A percentile compares a stretch with the other conserved stretches of the same genome.
Evolutionary conservation across 73 alveolate genomes (phyloP).

Genomic region (Paramecium caudatum): DNA sequence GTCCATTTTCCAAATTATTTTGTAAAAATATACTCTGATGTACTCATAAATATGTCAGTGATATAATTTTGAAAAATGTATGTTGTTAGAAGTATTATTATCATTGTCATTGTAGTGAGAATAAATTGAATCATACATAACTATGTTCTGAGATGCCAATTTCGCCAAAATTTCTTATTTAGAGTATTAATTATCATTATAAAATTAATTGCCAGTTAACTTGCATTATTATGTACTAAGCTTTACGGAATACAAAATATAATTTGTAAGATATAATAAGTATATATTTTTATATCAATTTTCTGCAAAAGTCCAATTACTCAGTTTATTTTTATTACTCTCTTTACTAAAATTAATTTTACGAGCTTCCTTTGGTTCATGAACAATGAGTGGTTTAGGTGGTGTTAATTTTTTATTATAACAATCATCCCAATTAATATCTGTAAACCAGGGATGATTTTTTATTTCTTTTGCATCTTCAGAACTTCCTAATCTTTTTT

Average conservation of each 20-base stretch:
- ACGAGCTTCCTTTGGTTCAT: slow-evolving; percentile 2
- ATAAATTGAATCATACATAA: slow-evolving; percentile 22
- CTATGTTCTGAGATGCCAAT: slow-evolving; percentile 11
- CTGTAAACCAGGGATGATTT: slow-evolving; percentile 86
- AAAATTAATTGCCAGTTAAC: background rate
- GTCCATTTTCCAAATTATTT: slow-evolving; percentile 42
- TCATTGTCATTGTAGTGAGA: background rate
- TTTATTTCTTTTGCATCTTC: slow-evolving; percentile 85
- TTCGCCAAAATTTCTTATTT: background rate
- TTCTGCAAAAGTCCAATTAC: slow-evolving; percentile 38
- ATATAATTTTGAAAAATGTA: background rate
- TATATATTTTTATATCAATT: background rate
- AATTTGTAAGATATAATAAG: background rate
- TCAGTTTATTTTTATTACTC: background rate
- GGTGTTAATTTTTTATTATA: slow-evolving; percentile 86
- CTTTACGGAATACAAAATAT: background rate
- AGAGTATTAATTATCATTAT: slow-evolving; percentile 1
- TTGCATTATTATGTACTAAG: background rate
- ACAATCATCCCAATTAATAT: slow-evolving; percentile 94
- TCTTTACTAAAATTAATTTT: background rate
- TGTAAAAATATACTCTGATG: background rate
- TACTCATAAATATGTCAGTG: background rate
- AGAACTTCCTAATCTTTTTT: slow-evolving; percentile 80
- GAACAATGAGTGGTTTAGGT: slow-evolving; percentile 82
- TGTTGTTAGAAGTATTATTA: slow-evolving; percentile 5